These are phyloP conservation scores for Saccharomycopsis hybrid DNA, from an alignment of 1,139 yeast genomes.

Conservation along the genomic window DNA sequence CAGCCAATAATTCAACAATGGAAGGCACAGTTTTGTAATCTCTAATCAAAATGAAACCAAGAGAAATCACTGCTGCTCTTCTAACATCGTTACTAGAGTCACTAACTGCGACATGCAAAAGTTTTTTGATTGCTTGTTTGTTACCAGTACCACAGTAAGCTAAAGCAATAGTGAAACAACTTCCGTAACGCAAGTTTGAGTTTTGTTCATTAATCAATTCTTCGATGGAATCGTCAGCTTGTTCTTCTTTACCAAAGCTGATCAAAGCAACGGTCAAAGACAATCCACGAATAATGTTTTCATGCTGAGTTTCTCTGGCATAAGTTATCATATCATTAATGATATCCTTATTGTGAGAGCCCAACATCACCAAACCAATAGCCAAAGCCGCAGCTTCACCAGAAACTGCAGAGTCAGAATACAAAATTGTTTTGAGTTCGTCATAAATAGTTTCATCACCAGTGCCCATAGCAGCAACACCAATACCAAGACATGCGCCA, in stretches of 20 bases:
- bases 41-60: constrained; percentile 86
- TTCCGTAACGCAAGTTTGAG: constrained; percentile 89
- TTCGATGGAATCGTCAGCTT: constrained; percentile 68
- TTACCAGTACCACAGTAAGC: constrained; percentile 97
- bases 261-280: constrained; percentile 86
- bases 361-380: constrained; percentile 95
- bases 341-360: constrained; percentile 66
- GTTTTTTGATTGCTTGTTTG: constrained; percentile 75
- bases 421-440: constrained; percentile 76
- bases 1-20: constrained; percentile 86
- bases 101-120: constrained; percentile 90
- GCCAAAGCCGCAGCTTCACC: constrained; percentile 97
- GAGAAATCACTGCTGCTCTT: constrained; percentile 90
- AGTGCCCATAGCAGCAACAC: constrained; percentile 96
- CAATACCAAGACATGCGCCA: constrained; percentile 94
- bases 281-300: constrained; percentile 85
- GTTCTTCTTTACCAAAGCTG: constrained; percentile 79
- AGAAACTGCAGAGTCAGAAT: constrained; percentile 86
- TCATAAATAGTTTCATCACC: constrained; percentile 71
- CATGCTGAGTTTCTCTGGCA: constrained; percentile 95
- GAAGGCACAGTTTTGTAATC: constrained; percentile 93
- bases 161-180: constrained; percentile 86
- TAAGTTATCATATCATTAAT: constrained; percentile 80
- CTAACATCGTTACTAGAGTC: constrained; percentile 96
- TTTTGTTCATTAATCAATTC: constrained; percentile 68